Evolutionary conservation across 1,139 yeast species (phyloP).

Genomic region (Blastobotrys aristatus): DNA sequence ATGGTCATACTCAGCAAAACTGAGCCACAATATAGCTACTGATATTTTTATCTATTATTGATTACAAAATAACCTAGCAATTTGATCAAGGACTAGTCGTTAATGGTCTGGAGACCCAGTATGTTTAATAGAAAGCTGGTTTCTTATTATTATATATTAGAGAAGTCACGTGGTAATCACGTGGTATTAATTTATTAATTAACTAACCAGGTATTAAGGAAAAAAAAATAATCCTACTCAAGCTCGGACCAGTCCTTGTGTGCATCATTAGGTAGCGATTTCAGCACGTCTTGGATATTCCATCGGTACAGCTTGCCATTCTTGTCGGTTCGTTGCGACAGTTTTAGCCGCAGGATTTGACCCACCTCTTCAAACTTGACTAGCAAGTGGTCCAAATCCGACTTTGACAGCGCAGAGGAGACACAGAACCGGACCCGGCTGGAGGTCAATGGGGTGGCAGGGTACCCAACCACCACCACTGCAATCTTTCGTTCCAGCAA

Average conservation of each 20-base stretch:
- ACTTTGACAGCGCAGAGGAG: conserved; percentile 86
- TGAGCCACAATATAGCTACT: too few species aligned
- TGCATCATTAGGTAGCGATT: conserved; percentile 64
- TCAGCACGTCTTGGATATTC: conserved; percentile 71
- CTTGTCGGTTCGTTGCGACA: conserved; percentile 39
- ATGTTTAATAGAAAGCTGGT: too few species aligned
- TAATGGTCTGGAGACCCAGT: too few species aligned
- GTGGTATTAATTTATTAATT: too few species aligned
- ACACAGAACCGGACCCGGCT: conserved; percentile 93
- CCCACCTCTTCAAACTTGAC: conserved; percentile 75
- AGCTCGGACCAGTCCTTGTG: conserved; percentile 21
- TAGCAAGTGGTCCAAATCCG: conserved; percentile 80
- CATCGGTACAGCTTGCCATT: conserved; percentile 62
- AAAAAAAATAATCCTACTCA: conserved; percentile 7
- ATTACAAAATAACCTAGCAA: too few species aligned
- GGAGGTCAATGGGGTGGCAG: conserved; percentile 90
- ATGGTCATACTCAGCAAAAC: too few species aligned
- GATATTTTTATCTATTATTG: too few species aligned
- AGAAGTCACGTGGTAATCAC: too few species aligned
- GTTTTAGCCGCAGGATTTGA: conserved; percentile 66
- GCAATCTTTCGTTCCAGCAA: conserved; percentile 79
- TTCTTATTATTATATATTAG: too few species aligned
- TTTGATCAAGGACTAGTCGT: too few species aligned
- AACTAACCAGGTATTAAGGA: too few species aligned
- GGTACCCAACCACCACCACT: conserved; percentile 94